phyloP scores from a whole-genome alignment of 2,329 filamentous ascomycete genomes.

The Rutstroemia sp. region DNA sequence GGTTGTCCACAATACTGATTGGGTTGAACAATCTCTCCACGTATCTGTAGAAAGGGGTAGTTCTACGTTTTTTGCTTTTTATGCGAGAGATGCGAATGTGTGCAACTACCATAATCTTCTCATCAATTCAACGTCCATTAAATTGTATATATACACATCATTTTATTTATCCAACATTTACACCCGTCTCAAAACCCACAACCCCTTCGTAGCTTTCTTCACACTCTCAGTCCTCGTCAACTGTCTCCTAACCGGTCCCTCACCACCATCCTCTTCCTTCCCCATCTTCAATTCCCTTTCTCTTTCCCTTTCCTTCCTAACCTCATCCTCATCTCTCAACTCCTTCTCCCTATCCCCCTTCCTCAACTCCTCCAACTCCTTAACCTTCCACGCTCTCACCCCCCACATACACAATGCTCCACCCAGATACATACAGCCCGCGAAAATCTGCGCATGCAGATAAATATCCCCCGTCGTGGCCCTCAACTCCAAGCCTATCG shows the following conservation, averaged over 20 bases:
- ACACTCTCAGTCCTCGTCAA: constrained; percentile 6
- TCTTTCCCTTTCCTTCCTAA: constrained; percentile 2
- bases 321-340: constrained; percentile 16
- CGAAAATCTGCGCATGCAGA: constrained; percentile 51
- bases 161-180: not conserved
- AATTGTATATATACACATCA: too few species aligned
- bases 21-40: too few species aligned
- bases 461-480: constrained; percentile 41
- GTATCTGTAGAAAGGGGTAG: too few species aligned
- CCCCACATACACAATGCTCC: constrained; percentile 45
- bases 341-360: constrained; percentile 13
- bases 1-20: too few species aligned
- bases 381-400: constrained; percentile 55
- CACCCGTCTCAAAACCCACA: constrained; percentile 6
- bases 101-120: too few species aligned
- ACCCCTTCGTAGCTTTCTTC: constrained; percentile 4
- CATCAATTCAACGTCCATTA: too few species aligned
- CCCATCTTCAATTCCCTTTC: not conserved
- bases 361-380: constrained; percentile 37
- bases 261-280: not conserved
- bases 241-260: not conserved
- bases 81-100: too few species aligned
- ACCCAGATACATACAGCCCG: constrained; percentile 54
- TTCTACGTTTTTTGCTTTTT: too few species aligned
- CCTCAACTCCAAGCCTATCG: constrained; percentile 48